These are phyloP conservation scores for Sporothrix brasiliensis DNA, from an alignment of 2,329 filamentous ascomycete species.

Conservation along the genomic window DNA sequence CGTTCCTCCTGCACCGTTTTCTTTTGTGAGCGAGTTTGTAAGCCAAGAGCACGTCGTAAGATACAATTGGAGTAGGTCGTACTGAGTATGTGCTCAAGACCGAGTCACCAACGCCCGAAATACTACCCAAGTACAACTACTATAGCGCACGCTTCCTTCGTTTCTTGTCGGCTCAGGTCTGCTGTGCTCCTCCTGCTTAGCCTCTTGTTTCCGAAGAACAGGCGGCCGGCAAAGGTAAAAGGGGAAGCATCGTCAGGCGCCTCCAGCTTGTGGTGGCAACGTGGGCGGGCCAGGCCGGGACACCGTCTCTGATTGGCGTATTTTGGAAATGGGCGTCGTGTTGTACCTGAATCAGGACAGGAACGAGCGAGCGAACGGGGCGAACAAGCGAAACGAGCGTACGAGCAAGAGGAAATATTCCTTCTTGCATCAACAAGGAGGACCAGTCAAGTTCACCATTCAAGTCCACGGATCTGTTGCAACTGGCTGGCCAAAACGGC, in stretches of 20 bases:
- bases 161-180: background rate
- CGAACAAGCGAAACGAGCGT: background rate
- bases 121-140: background rate
- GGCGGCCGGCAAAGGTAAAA: background rate
- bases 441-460: too few relatives aligned
- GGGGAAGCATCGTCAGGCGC: background rate
- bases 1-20: background rate
- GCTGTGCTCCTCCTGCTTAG: background rate
- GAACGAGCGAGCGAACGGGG: background rate
- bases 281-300: constrained; percentile 26
- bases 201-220: constrained; percentile 2
- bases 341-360: constrained; percentile 16
- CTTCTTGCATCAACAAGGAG: too few relatives aligned
- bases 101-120: background rate
- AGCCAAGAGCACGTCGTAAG: too few relatives aligned
- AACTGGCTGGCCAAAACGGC: background rate
- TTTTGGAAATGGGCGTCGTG: background rate
- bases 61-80: too few relatives aligned
- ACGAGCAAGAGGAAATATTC: background rate
- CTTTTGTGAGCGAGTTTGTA: background rate
- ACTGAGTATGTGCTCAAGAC: too few relatives aligned
- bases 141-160: constrained; percentile 12
- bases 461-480: too few relatives aligned
- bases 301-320: constrained; percentile 7
- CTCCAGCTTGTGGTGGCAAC: background rate